Evolutionary conservation across 192 early-diverging fungal genomes (phyloP), one percentile per base, ranked within the genome.

Genomic region (Coemansia sp.): DNA sequence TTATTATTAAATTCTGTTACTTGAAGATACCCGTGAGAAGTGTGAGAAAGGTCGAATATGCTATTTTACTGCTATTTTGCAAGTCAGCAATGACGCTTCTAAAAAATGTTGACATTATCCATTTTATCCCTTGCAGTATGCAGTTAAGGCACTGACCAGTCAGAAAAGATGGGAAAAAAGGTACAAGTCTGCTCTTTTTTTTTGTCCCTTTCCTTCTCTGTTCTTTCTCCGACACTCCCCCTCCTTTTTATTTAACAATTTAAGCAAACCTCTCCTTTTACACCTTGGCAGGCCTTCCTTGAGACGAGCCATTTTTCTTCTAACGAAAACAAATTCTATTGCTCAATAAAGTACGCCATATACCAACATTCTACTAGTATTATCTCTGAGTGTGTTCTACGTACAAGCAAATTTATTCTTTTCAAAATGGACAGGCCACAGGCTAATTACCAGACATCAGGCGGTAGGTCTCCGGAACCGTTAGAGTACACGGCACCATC

Each of bases 401-500:
- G 12, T 44, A 44, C 38, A 44, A 44, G 38, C 38, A 30, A 30
- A 4, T 30, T 44, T 16, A 16, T 16, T 44, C 12, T 16, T 30
- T 6, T 16, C 38, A 16, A 44, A 44, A 44, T 44, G 38, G 38
- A 44, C 38, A 44, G 38, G 14, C 9, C 38, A 44, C 38, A 44
- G 38, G 38, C 38, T 16, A 44, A 44, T 44, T 44, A 44, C 14
- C 38, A 44, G 14, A 44, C 38, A 16, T 3, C 38, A 44, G 38
- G 14, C 38, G 14, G 66, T 31, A 58, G 54, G 54, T 56, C 59
- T 31, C 67, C 67, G 5, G 59, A 61, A 32, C 67, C 59, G 7
- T n/a, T 55, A 25, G 67, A 68, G 27, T 68, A 68, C 54, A 56
- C 58, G 5, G 52, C 66, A n/a, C 56, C 56, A 2, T 57, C 32